phyloP scores from a whole-genome alignment of 2,329 filamentous ascomycete species.

The Aspergillus unguis region DNA sequence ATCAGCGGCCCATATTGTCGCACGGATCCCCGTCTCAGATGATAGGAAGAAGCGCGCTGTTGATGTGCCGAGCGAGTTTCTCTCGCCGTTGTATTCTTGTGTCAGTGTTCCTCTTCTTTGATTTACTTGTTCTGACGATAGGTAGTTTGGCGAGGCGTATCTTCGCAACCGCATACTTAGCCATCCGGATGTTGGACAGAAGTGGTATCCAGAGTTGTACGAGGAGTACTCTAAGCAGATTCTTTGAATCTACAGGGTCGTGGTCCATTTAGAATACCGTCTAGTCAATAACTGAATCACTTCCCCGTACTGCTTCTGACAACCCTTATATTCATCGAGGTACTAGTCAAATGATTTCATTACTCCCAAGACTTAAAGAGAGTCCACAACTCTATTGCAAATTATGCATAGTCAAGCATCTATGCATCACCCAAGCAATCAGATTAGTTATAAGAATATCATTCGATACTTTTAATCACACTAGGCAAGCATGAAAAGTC shows the following conservation, averaged over 20 bases:
- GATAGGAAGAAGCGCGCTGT: constrained; percentile 31
- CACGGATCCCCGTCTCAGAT: constrained; percentile 28
- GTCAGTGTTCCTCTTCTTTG: constrained; percentile 19
- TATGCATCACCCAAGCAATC: too few species aligned
- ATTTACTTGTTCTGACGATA: background rate
- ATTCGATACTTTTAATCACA: too few species aligned
- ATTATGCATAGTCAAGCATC: too few species aligned
- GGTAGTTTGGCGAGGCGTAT: constrained; percentile 36
- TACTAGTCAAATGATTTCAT: too few species aligned
- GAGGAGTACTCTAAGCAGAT: constrained; percentile 8
- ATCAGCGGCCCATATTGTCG: constrained; percentile 32
- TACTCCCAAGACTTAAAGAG: too few species aligned
- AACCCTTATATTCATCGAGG: too few species aligned
- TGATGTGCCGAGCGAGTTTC: constrained; percentile 37
- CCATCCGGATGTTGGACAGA: constrained; percentile 35
- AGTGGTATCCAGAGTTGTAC: constrained; percentile 36
- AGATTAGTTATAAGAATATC: too few species aligned
- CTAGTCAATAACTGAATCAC: too few species aligned
- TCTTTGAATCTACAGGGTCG: background rate
- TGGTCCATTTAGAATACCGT: too few species aligned
- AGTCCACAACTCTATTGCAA: too few species aligned
- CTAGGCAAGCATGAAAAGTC: too few species aligned
- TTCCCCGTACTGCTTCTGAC: too few species aligned
- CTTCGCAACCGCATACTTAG: constrained; percentile 36
- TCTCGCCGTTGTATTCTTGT: constrained; percentile 35